Conservation (phyloP, 2,329 filamentous ascomycete genomes). For the Teratosphaeria pseudoeucalypti region DNA sequence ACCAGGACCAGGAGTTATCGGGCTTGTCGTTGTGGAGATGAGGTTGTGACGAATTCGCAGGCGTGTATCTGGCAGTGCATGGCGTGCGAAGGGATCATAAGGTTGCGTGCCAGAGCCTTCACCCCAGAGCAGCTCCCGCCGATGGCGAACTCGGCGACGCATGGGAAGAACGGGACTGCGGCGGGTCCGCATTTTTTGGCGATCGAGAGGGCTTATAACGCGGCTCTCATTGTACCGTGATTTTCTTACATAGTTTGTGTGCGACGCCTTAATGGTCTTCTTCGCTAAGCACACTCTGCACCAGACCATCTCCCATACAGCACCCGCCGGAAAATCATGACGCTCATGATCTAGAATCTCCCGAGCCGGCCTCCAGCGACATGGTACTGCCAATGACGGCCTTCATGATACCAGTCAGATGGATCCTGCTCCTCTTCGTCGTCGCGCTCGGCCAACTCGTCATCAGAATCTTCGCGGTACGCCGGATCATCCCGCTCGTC, state of each 20-base stretch:
- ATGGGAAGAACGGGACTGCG: background rate
- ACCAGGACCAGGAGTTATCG: constrained; percentile 1
- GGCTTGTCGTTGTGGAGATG: constrained; percentile 6
- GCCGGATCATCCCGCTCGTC: background rate
- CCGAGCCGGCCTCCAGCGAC: background rate
- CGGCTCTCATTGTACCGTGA: background rate
- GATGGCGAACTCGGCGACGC: background rate
- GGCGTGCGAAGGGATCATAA: background rate
- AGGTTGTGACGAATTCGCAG: background rate
- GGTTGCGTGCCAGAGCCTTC: background rate
- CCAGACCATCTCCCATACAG: background rate
- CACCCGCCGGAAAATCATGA: background rate
- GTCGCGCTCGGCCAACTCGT: background rate
- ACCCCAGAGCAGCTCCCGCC: background rate
- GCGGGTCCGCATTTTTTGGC: background rate
- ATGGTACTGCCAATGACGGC: background rate
- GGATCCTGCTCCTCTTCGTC: background rate
- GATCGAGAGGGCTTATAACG: background rate
- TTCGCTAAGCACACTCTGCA: background rate
- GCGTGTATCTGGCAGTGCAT: background rate
- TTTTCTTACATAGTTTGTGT: background rate
- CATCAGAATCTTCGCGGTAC: background rate
- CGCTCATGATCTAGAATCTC: background rate
- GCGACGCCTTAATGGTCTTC: background rate
- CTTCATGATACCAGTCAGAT: background rate